phyloP scores from a whole-genome alignment of 768 basidiomycete genomes.

The Paxillus involutus region DNA sequence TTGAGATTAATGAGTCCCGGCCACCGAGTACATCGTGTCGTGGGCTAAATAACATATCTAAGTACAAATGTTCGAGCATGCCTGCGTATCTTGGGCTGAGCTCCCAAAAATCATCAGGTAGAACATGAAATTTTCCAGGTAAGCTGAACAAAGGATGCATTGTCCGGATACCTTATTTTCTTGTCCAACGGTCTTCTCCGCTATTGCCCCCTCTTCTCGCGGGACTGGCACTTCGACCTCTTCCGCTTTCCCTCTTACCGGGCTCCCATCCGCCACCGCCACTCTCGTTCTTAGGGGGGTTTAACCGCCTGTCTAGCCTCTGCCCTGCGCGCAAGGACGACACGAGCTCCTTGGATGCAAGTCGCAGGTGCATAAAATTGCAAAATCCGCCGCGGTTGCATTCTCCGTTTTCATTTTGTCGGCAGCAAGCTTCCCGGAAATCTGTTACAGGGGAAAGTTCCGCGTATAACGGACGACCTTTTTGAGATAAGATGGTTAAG shows the following conservation, averaged over 20 bases:
- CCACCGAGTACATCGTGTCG: neutral
- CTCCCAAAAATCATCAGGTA: neutral
- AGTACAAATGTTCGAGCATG: neutral
- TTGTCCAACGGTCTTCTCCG: conserved; percentile 79
- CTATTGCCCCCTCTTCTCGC: conserved; percentile 55
- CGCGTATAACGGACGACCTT: conserved; percentile 93
- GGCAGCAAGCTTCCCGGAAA: conserved; percentile 97
- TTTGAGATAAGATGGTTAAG: conserved; percentile 5
- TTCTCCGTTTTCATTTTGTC: conserved; percentile 98
- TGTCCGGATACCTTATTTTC: conserved; percentile 40
- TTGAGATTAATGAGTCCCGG: too few relatives aligned
- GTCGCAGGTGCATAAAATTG: conserved; percentile 97
- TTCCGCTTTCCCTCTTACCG: conserved; percentile 60
- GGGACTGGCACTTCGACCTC: conserved; percentile 76
- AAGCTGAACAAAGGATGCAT: neutral
- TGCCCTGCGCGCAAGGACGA: conserved; percentile 80
- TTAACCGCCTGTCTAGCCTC: conserved; percentile 73
- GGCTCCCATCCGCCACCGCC: conserved; percentile 89
- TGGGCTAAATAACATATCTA: neutral
- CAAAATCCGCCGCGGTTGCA: conserved; percentile 98
- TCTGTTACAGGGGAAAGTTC: conserved; percentile 98
- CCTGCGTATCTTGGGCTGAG: neutral
- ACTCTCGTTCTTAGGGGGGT: conserved; percentile 61
- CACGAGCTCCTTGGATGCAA: conserved; percentile 84
- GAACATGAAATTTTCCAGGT: neutral